Conservation (phyloP, 352 stramenopile genomes). For the Phytophthora palmivora region DNA sequence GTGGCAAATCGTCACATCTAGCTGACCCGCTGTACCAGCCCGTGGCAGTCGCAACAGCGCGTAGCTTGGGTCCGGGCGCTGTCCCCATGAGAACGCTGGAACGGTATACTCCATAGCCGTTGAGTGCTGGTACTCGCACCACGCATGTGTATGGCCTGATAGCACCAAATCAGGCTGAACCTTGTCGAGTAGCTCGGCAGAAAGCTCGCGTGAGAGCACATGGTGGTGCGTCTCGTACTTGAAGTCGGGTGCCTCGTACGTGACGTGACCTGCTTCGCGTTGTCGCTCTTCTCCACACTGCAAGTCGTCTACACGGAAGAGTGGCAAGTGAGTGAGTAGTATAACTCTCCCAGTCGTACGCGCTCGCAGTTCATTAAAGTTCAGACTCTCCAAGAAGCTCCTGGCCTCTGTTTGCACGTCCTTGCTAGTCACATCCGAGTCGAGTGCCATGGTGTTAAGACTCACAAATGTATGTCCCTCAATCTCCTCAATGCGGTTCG, state of each 20-base stretch:
- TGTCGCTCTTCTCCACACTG: slow-evolving; percentile 56
- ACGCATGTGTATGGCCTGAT: slow-evolving; percentile 81
- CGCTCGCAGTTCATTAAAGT: slow-evolving; percentile 35
- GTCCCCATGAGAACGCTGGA: slow-evolving; percentile 80
- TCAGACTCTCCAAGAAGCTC: slow-evolving; percentile 59
- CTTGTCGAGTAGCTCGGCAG: slow-evolving; percentile 53
- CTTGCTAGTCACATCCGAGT: slow-evolving; percentile 55
- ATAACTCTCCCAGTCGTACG: slow-evolving; percentile 44
- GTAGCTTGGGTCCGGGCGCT: slow-evolving; percentile 83
- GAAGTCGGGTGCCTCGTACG: slow-evolving; percentile 80
- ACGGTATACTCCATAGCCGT: slow-evolving; percentile 65
- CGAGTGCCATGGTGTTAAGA: slow-evolving; percentile 84
- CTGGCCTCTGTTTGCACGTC: slow-evolving; percentile 59
- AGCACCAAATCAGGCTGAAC: slow-evolving; percentile 63
- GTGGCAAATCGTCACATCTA: slow-evolving; percentile 36
- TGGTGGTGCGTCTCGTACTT: slow-evolving; percentile 70
- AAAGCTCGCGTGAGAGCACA: slow-evolving; percentile 68
- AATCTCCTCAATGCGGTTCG: slow-evolving; percentile 61
- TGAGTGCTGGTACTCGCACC: slow-evolving; percentile 58
- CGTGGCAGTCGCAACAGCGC: slow-evolving; percentile 46
- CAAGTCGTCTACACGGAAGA: slow-evolving; percentile 65
- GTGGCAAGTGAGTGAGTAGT: slow-evolving; percentile 69
- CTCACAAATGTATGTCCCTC: slow-evolving; percentile 64
- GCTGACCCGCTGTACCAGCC: neutral
- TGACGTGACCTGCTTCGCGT: slow-evolving; percentile 69